phyloP scores from a whole-genome alignment of 1,139 yeast species.

The Geotrichum phurueaensis region DNA sequence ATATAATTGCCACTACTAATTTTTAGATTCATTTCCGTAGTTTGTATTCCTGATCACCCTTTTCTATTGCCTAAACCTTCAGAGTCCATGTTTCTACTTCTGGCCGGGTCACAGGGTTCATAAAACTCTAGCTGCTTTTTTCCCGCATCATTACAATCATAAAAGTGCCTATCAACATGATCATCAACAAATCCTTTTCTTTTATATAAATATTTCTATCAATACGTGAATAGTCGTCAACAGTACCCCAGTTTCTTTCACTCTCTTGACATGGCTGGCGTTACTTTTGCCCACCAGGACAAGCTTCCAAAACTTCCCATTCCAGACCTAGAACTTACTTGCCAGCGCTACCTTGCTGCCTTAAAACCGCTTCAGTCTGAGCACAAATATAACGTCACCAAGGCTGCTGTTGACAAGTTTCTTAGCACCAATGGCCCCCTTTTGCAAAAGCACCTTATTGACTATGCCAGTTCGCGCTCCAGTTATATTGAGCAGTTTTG shows the following conservation, averaged over 20 bases:
- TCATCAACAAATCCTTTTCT: too few species aligned
- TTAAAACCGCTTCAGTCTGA: conserved; percentile 69
- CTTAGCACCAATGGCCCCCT: conserved; percentile 52
- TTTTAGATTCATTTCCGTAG: too few species aligned
- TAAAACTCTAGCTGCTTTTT: background rate
- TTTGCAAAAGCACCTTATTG: conserved; percentile 57
- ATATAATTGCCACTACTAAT: too few species aligned
- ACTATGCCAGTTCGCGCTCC: conserved; percentile 57
- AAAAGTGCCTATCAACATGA: too few species aligned
- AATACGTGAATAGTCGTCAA: too few species aligned
- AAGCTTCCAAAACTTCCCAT: conserved; percentile 63
- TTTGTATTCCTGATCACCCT: too few species aligned
- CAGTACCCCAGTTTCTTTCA: too few species aligned
- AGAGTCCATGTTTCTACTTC: too few species aligned
- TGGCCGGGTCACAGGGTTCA: too few species aligned
- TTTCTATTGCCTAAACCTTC: too few species aligned
- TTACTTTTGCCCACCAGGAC: conserved; percentile 53
- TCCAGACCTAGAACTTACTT: conserved; percentile 62
- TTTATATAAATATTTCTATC: too few species aligned
- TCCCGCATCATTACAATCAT: too few species aligned
- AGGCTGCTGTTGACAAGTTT: conserved; percentile 54
- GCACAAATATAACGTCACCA: conserved; percentile 56
- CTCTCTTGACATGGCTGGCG: conserved; percentile 7
- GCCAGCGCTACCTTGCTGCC: conserved; percentile 55
- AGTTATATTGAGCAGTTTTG: conserved; percentile 89